These are phyloP conservation scores for Leccinum arenicola DNA, from an alignment of 768 basidiomycete species.

Conservation along the genomic window DNA sequence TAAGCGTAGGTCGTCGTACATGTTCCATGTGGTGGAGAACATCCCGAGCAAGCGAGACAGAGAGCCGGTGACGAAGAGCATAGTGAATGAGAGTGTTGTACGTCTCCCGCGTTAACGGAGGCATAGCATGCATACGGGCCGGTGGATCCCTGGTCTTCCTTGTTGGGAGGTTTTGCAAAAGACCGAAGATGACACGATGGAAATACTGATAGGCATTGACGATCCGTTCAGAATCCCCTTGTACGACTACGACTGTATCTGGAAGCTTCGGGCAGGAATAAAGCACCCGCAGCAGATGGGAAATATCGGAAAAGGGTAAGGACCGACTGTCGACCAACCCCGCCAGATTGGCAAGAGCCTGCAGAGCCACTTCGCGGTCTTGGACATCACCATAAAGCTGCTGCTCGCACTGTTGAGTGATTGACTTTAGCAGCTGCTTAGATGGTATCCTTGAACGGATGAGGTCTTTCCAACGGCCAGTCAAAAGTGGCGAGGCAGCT, in stretches of 20 bases:
- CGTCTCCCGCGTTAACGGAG: slow-evolving; percentile 37
- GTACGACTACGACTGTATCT: slow-evolving; percentile 38
- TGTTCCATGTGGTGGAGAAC: slow-evolving; percentile 57
- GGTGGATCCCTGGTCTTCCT: slow-evolving; percentile 22
- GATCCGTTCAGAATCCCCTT: slow-evolving; percentile 18
- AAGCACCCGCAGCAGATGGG: slow-evolving; percentile 45
- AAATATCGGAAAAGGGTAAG: slow-evolving; percentile 44
- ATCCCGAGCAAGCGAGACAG: slow-evolving; percentile 42
- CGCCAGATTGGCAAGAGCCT: slow-evolving; percentile 61
- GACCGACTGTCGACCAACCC: slow-evolving; percentile 48
- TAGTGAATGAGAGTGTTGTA: slow-evolving; percentile 70
- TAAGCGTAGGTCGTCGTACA: slow-evolving; percentile 38
- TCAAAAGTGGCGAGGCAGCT: slow-evolving; percentile 13
- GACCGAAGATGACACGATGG: slow-evolving; percentile 43
- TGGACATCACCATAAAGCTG: slow-evolving; percentile 29
- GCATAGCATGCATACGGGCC: slow-evolving; percentile 19
- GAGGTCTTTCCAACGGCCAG: slow-evolving; percentile 21
- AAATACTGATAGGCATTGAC: slow-evolving; percentile 48
- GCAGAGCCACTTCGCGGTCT: slow-evolving; percentile 40
- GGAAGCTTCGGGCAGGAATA: slow-evolving; percentile 43
- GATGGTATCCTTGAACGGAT: slow-evolving; percentile 18
- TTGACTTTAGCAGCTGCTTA: slow-evolving; percentile 33
- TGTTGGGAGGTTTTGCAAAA: slow-evolving; percentile 35
- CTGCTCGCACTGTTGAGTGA: slow-evolving; percentile 28
- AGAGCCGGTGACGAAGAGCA: slow-evolving; percentile 57